These are phyloP conservation scores for Microbotryum saponariae DNA, from an alignment of 1,284 basidiomycete genomes.

Conservation along the genomic window DNA sequence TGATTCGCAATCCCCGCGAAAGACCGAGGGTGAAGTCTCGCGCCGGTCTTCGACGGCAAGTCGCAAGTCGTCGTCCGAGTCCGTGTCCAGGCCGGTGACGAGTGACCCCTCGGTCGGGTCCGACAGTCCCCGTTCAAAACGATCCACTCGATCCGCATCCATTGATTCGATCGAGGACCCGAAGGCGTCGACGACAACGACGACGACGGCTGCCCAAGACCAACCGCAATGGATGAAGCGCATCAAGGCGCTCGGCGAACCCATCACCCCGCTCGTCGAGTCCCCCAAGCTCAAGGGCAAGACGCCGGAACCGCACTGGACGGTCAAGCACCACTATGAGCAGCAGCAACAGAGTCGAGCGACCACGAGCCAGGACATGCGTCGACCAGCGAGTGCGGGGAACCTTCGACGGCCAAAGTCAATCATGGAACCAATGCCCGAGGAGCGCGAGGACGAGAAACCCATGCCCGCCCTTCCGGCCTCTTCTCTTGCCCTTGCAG, in stretches of 20 bases:
- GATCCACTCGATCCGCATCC: no score
- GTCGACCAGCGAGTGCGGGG: slow-evolving; percentile 12
- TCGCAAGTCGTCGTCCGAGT: neutral
- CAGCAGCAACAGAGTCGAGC: slow-evolving; percentile 8
- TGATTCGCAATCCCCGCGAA: no score
- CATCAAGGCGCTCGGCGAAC: slow-evolving; percentile 21
- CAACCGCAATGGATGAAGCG: slow-evolving; percentile 24
- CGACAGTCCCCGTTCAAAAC: no score
- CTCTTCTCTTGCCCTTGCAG: no score
- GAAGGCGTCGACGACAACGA: neutral
- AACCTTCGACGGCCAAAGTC: slow-evolving; percentile 9
- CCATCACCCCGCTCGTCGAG: slow-evolving; percentile 12
- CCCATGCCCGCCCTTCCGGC: no score
- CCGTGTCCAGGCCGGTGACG: neutral
- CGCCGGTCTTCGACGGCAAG: no score
- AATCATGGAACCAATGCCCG: slow-evolving; percentile 15
- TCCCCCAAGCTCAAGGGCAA: neutral
- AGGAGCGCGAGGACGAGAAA: slow-evolving; percentile 21
- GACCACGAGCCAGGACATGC: neutral
- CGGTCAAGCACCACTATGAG: slow-evolving; percentile 17
- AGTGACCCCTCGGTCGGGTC: neutral
- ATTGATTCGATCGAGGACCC: no score
- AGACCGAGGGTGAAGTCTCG: no score
- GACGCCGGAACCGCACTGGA: slow-evolving; percentile 17
- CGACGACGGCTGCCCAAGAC: slow-evolving; percentile 5